phyloP scores from a whole-genome alignment of 495 filamentous ascomycete genomes.

The Penicillium lividum region DNA sequence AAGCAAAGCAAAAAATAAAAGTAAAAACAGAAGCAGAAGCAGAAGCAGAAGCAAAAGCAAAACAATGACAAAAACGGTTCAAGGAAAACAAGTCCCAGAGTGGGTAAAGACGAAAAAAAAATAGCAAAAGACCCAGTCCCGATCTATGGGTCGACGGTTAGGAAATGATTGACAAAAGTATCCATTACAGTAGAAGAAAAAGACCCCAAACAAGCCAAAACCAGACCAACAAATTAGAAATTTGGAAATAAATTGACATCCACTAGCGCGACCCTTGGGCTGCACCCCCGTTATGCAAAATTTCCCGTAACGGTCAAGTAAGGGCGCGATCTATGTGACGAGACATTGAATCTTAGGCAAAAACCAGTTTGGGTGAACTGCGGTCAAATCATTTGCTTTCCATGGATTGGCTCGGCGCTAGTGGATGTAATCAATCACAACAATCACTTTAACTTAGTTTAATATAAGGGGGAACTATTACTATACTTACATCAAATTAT shows the following conservation, averaged over 20 bases:
- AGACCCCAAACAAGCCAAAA: background rate
- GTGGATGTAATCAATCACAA: slow-evolving; percentile 30
- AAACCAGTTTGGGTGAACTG: slow-evolving; percentile 23
- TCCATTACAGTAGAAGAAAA: slow-evolving; percentile 10
- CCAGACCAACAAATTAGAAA: background rate
- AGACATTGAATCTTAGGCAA: slow-evolving; percentile 13
- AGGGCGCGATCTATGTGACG: slow-evolving; percentile 18
- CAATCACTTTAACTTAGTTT: background rate
- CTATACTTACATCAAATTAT: background rate
- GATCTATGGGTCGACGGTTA: slow-evolving; percentile 33
- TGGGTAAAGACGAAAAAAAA: slow-evolving; percentile 21
- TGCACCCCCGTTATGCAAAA: slow-evolving; percentile 36
- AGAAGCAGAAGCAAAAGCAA: slow-evolving; percentile 13
- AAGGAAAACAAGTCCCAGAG: slow-evolving; percentile 7
- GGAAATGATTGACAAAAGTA: slow-evolving; percentile 32
- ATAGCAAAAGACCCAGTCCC: slow-evolving; percentile 25
- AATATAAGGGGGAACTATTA: background rate
- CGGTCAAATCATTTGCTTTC: slow-evolving; percentile 16
- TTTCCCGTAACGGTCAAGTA: slow-evolving; percentile 27
- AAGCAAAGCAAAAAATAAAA: no score
- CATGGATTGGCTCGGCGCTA: slow-evolving; percentile 31
- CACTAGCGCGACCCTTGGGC: slow-evolving; percentile 32
- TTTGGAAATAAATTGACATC: slow-evolving; percentile 13
- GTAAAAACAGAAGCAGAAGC: background rate
- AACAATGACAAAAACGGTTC: slow-evolving; percentile 7